Evolutionary conservation across 2,329 filamentous ascomycete genomes (phyloP).

Genomic region (Alternaria brassicae): DNA sequence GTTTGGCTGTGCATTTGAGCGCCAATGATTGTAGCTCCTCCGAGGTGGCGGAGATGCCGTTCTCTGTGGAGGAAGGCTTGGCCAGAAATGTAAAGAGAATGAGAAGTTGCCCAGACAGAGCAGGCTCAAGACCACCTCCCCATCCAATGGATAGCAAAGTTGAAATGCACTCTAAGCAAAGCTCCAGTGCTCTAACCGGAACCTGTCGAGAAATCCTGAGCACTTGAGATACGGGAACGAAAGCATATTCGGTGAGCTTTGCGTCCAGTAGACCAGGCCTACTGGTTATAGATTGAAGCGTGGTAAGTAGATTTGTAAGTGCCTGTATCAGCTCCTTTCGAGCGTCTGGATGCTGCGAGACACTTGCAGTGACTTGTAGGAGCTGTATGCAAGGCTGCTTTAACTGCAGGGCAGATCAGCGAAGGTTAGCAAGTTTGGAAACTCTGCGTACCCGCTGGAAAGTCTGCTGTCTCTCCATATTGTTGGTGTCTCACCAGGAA

Average conservation of each 20-base stretch:
- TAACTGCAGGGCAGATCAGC: slow-evolving; percentile 51
- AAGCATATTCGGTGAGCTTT: slow-evolving; percentile 90
- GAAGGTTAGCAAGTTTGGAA: background rate
- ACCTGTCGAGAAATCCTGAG: slow-evolving; percentile 77
- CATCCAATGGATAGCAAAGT: slow-evolving; percentile 80
- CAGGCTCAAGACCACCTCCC: slow-evolving; percentile 72
- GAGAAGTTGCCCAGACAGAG: slow-evolving; percentile 82
- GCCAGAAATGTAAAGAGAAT: slow-evolving; percentile 84
- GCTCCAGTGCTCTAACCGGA: slow-evolving; percentile 75
- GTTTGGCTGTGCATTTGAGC: slow-evolving; percentile 71
- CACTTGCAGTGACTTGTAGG: slow-evolving; percentile 60
- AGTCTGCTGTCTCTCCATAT: slow-evolving; percentile 48
- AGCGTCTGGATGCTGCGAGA: slow-evolving; percentile 56
- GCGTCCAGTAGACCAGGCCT: slow-evolving; percentile 66
- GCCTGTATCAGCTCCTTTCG: slow-evolving; percentile 57
- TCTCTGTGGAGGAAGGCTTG: slow-evolving; percentile 68
- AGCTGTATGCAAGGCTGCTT: slow-evolving; percentile 66
- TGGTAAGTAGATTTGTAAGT: slow-evolving; percentile 56
- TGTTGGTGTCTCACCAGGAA: background rate
- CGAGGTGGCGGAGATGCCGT: slow-evolving; percentile 57
- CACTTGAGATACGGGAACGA: slow-evolving; percentile 89
- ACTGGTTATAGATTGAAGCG: slow-evolving; percentile 46
- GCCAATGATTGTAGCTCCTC: slow-evolving; percentile 79
- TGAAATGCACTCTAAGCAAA: slow-evolving; percentile 76
- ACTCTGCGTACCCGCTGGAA: slow-evolving; percentile 48